Conservation (phyloP, 2,329 filamentous ascomycete species). For the Penicillium hesseltinei region DNA sequence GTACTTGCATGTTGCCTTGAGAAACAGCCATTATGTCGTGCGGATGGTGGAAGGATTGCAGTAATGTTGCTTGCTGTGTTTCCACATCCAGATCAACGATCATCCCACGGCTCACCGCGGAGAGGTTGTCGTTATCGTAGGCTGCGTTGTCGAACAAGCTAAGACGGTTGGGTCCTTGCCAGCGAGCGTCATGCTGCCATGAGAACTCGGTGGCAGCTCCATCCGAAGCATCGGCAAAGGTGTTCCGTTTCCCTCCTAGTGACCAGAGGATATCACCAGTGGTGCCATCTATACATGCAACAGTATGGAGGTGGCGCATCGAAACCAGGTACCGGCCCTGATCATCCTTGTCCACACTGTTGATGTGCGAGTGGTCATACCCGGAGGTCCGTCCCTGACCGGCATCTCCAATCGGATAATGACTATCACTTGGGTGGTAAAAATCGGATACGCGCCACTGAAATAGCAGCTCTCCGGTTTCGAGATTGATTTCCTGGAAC, state of each 20-base stretch:
- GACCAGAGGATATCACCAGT: constrained; percentile 28
- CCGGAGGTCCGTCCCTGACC: constrained; percentile 25
- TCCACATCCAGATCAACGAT: constrained; percentile 17
- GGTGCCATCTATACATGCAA: constrained; percentile 44
- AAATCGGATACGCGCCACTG: constrained; percentile 48
- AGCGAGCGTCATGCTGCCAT: constrained; percentile 35
- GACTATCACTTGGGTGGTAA: constrained; percentile 28
- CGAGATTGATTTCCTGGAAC: constrained; percentile 49
- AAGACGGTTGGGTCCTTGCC: constrained; percentile 22
- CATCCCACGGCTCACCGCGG: constrained; percentile 19
- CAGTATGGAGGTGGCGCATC: constrained; percentile 35
- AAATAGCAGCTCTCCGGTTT: constrained; percentile 44
- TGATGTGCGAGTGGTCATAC: constrained; percentile 57
- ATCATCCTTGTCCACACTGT: constrained; percentile 52
- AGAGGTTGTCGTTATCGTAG: constrained; percentile 13
- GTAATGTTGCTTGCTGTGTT: constrained; percentile 8
- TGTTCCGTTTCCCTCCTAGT: constrained; percentile 31
- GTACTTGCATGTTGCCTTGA: constrained; percentile 23
- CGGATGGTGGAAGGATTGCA: constrained; percentile 18
- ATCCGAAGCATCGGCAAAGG: constrained; percentile 26
- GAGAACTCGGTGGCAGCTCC: constrained; percentile 24
- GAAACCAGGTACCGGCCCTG: constrained; percentile 46
- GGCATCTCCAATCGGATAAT: constrained; percentile 14
- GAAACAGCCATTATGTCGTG: constrained; percentile 19
- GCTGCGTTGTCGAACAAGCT: constrained; percentile 31